Evolutionary conservation across 2,329 filamentous ascomycete genomes (phyloP).

Genomic region (Apiospora hydei): DNA sequence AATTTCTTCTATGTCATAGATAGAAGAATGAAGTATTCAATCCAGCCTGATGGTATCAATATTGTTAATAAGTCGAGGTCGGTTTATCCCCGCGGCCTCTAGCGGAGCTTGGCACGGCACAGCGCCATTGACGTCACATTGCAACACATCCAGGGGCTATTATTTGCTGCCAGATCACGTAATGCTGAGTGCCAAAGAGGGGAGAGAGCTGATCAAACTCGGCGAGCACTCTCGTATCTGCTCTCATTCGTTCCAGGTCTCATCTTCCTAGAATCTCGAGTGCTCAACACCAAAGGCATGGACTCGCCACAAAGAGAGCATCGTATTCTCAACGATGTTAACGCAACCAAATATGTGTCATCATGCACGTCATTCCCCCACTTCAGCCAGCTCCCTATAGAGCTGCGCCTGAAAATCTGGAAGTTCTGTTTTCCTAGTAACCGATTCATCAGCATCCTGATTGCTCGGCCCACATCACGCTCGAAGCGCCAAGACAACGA

Average conservation of each 20-base stretch:
- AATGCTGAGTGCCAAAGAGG: neutral
- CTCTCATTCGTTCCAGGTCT: neutral
- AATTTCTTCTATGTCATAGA: too few species aligned
- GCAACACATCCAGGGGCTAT: neutral
- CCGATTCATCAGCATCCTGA: neutral
- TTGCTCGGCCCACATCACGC: neutral
- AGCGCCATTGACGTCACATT: neutral
- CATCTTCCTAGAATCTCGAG: neutral
- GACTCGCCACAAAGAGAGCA: neutral
- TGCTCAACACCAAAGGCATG: neutral
- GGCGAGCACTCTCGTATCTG: neutral
- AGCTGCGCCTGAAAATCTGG: neutral
- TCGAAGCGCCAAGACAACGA: neutral
- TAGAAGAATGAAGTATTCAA: too few species aligned
- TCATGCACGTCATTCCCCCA: neutral
- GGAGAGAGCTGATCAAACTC: neutral
- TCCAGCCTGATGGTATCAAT: neutral
- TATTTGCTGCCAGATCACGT: neutral
- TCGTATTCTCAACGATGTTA: neutral
- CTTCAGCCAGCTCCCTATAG: neutral
- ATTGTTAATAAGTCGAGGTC: neutral
- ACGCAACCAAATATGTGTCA: neutral
- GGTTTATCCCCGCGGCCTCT: neutral
- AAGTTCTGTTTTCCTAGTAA: neutral
- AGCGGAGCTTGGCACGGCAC: neutral